Conservation (phyloP, 371 early-diverging fungal genomes). For the Conidiobolus incongruus region DNA sequence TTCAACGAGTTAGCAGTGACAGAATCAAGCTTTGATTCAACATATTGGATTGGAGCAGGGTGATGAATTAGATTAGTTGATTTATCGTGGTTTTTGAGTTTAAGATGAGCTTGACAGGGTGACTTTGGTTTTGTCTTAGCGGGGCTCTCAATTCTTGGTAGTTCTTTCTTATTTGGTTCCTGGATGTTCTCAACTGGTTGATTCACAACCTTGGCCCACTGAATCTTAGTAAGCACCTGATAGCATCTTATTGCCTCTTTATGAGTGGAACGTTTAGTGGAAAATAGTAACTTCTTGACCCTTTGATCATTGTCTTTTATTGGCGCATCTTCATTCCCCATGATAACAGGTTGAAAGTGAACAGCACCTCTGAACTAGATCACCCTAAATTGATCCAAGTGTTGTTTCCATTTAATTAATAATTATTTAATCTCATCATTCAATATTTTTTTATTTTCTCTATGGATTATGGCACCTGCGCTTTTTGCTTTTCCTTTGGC, state of each 20-base stretch:
- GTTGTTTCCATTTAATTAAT: constrained; percentile 34
- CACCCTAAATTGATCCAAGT: constrained; percentile 21
- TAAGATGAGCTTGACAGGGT: constrained; percentile 8
- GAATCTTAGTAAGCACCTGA: constrained; percentile 1
- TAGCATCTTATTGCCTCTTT: constrained; percentile 27
- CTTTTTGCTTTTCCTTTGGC: constrained; percentile 69
- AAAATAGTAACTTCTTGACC: constrained; percentile 46
- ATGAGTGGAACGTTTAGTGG: constrained; percentile 50
- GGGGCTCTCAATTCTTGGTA: constrained; percentile 9
- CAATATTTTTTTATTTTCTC: constrained; percentile 67
- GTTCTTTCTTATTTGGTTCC: constrained; percentile 8
- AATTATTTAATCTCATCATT: constrained; percentile 51
- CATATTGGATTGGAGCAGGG: constrained; percentile 4
- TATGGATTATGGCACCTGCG: constrained; percentile 72
- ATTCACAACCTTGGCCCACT: background rate
- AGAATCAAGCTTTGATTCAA: constrained; percentile 5
- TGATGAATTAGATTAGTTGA: constrained; percentile 1
- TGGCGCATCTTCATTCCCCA: constrained; percentile 31
- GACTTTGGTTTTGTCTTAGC: background rate
- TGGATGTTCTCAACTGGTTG: background rate
- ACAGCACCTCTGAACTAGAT: constrained; percentile 48
- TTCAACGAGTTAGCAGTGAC: constrained; percentile 9
- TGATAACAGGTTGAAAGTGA: constrained; percentile 27
- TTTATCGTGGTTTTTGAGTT: constrained; percentile 9
- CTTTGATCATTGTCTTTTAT: constrained; percentile 23